Conservation (phyloP, 192 early-diverging fungal species). For the Entomortierella beljakovae region DNA sequence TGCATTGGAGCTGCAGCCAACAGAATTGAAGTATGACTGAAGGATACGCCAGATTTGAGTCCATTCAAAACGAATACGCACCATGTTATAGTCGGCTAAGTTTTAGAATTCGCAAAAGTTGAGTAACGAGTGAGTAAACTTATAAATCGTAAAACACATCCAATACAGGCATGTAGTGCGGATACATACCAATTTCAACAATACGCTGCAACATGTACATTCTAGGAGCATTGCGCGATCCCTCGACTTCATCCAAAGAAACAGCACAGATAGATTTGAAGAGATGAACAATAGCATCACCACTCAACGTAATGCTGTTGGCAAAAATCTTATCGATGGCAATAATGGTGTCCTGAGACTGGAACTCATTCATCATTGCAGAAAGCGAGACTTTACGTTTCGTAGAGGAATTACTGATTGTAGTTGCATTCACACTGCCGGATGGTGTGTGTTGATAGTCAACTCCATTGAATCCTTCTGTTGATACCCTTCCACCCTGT, state of each 20-base stretch:
- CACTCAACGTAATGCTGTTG: constrained; percentile 80
- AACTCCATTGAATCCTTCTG: constrained; percentile 56
- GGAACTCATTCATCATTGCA: constrained; percentile 66
- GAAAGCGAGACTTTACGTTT: constrained; percentile 53
- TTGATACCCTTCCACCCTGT: constrained; percentile 58
- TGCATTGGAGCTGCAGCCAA: constrained; percentile 82
- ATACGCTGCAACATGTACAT: constrained; percentile 95
- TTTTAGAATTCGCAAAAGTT: background rate
- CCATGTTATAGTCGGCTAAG: constrained; percentile 94
- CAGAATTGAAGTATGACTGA: constrained; percentile 85
- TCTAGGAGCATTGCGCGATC: constrained; percentile 69
- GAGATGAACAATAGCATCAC: constrained; percentile 87
- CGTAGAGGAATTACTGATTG: constrained; percentile 21
- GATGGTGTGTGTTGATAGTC: constrained; percentile 52
- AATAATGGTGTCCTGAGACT: constrained; percentile 85
- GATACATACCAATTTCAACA: constrained; percentile 79
- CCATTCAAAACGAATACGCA: constrained; percentile 95
- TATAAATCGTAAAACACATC: constrained; percentile 1
- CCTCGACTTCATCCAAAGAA: constrained; percentile 88
- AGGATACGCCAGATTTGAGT: constrained; percentile 90
- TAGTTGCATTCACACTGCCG: constrained; percentile 5
- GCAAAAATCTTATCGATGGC: constrained; percentile 92
- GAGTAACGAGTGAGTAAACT: background rate
- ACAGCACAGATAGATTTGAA: constrained; percentile 88
- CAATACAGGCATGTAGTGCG: background rate